Evolutionary conservation across 345 rosid species (phyloP).

Genomic region (Citrus reticulata): DNA sequence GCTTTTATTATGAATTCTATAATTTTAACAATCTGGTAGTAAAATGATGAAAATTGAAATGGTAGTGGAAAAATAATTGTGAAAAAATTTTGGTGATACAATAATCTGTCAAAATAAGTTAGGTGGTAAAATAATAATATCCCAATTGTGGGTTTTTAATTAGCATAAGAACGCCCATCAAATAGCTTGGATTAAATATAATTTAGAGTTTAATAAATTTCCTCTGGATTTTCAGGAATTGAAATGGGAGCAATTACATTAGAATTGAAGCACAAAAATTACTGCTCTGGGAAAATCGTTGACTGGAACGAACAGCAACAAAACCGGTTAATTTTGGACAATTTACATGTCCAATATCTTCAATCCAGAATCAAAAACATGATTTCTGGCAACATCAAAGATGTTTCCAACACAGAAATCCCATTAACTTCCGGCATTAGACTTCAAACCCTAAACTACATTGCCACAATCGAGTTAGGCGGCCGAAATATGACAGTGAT

Average conservation of each 20-base stretch:
- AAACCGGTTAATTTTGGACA: slow-evolving; percentile 51
- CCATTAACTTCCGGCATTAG: slow-evolving; percentile 66
- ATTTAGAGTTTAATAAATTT: not conserved
- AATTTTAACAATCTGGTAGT: no score
- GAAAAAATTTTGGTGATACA: no score
- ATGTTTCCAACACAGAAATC: slow-evolving; percentile 31
- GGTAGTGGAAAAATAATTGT: no score
- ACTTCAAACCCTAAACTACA: slow-evolving; percentile 68
- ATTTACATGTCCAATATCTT: slow-evolving; percentile 43
- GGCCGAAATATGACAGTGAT: slow-evolving; percentile 58
- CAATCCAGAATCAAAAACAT: slow-evolving; percentile 44
- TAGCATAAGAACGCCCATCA: not conserved
- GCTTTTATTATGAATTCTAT: no score
- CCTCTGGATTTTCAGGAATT: slow-evolving; percentile 33
- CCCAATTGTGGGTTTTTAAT: no score
- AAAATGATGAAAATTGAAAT: no score
- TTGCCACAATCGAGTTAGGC: slow-evolving; percentile 59
- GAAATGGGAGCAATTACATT: slow-evolving; percentile 52
- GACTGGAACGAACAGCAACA: slow-evolving; percentile 60
- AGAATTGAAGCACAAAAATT: slow-evolving; percentile 68
- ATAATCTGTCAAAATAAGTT: no score
- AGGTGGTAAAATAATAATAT: no score
- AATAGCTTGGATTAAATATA: not conserved
- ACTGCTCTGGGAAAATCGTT: slow-evolving; percentile 41
- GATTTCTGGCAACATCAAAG: slow-evolving; percentile 15